Evolutionary conservation across 2,329 filamentous ascomycete species (phyloP).

Genomic region (Furcasterigmium furcatum): DNA sequence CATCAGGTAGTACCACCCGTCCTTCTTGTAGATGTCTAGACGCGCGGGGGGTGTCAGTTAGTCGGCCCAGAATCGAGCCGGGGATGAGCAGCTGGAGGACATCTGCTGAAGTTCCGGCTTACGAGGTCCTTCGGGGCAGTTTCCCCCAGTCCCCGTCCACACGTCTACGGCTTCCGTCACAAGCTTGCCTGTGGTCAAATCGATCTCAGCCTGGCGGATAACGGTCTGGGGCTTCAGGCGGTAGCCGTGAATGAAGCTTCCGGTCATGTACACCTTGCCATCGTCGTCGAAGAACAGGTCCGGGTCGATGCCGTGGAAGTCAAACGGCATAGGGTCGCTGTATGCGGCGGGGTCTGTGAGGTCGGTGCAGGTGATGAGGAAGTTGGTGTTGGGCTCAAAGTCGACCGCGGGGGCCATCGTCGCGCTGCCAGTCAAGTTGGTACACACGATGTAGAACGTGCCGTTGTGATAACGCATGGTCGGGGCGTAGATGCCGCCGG

Average conservation of each 20-base stretch:
- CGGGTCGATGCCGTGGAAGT: too few relatives aligned
- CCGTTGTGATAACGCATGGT: constrained; percentile 12
- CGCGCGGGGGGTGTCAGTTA: too few relatives aligned
- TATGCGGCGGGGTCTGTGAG: constrained; percentile 18
- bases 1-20: constrained; percentile 33
- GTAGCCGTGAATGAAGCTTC: constrained; percentile 11
- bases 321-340: constrained; percentile 35
- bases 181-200: constrained; percentile 13
- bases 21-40: constrained; percentile 32
- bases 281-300: constrained; percentile 30
- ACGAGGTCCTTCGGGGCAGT: too few relatives aligned
- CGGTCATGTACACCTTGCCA: constrained; percentile 27
- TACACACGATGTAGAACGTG: constrained; percentile 21
- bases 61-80: too few relatives aligned
- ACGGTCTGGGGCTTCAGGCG: constrained; percentile 3
- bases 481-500: background rate
- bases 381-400: too few relatives aligned
- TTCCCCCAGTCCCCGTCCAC: too few relatives aligned
- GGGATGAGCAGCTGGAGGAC: too few relatives aligned
- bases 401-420: background rate
- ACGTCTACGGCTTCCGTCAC: too few relatives aligned
- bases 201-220: constrained; percentile 15
- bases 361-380: constrained; percentile 15
- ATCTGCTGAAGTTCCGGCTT: too few relatives aligned
- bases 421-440: too few relatives aligned